A percentile compares a stretch with the other conserved stretches of the same genome.
Evolutionary conservation across 805 yeast genomes (phyloP).

Genomic region (Wickerhamiella hasegawae): DNA sequence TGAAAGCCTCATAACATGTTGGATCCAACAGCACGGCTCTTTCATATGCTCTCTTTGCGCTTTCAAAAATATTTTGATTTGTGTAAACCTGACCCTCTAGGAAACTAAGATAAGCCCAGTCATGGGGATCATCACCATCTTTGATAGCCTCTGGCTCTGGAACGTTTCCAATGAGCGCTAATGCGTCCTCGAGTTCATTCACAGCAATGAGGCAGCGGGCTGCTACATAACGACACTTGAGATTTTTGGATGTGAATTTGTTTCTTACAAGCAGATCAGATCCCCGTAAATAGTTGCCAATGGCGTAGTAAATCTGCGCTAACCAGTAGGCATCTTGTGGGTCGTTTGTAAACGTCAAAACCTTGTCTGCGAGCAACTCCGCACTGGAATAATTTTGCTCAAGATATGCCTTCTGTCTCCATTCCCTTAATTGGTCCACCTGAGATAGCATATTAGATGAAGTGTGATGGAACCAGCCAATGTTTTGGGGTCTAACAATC

Average conservation of each 20-base stretch:
- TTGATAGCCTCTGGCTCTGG: constrained; percentile 34
- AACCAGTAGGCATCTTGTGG: constrained; percentile 94
- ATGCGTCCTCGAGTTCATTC: constrained; percentile 64
- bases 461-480: no score
- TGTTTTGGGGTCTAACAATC: no score
- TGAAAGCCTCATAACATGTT: constrained; percentile 85
- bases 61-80: constrained; percentile 66
- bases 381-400: constrained; percentile 88
- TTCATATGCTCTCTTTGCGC: constrained; percentile 71
- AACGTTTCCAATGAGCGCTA: constrained; percentile 67
- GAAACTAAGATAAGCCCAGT: constrained; percentile 37
- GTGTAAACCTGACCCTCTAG: constrained; percentile 72
- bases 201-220: constrained; percentile 41
- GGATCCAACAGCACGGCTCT: constrained; percentile 81
- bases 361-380: constrained; percentile 81
- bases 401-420: constrained; percentile 89
- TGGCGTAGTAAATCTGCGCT: constrained; percentile 72
- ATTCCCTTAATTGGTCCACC: constrained; percentile 69
- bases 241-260: constrained; percentile 35
- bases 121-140: neutral
- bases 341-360: constrained; percentile 63
- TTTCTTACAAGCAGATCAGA: constrained; percentile 46
- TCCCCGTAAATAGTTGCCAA: constrained; percentile 67
- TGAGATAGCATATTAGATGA: constrained; percentile 38
- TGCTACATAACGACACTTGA: constrained; percentile 66